Percentiles rank a stretch among this genome's conserved stretches.
These are phyloP conservation scores for Elymus sibiricus DNA, from an alignment of 176 grass and related monocot genomes.

Conservation along the genomic window DNA sequence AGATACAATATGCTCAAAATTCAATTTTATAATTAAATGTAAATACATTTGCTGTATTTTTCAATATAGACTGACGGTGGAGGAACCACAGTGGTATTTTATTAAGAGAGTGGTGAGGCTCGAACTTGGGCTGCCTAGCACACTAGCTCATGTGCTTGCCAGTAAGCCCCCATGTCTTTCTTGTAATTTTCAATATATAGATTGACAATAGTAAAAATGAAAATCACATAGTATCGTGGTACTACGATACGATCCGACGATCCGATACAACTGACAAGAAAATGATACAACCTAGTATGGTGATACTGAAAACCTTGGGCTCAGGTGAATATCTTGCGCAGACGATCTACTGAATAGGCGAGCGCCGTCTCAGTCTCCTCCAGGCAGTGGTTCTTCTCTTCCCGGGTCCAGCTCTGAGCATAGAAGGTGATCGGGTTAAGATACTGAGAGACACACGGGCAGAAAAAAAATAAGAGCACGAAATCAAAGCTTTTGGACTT, in stretches of 20 bases:
- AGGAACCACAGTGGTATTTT: no score
- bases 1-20: no score
- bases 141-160: no score
- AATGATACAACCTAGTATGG: background rate
- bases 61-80: no score
- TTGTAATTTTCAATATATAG: background rate
- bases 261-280: background rate
- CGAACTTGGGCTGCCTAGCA: no score
- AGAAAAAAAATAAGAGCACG: background rate
- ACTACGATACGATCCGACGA: background rate
- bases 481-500: background rate
- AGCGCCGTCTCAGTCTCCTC: constrained; percentile 88
- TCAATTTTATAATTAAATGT: no score
- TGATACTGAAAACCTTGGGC: background rate
- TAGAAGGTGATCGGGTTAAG: background rate
- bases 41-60: no score
- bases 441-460: background rate
- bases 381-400: constrained; percentile 85
- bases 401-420: constrained; percentile 65
- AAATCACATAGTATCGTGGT: background rate
- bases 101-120: no score
- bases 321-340: constrained; percentile 35
- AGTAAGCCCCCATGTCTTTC: no score
- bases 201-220: background rate
- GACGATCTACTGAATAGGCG: constrained; percentile 61